A percentile compares a stretch with the other conserved stretches of the same genome.
Conservation (phyloP, 2,329 filamentous ascomycete genomes). For the Trichoderma gracile region DNA sequence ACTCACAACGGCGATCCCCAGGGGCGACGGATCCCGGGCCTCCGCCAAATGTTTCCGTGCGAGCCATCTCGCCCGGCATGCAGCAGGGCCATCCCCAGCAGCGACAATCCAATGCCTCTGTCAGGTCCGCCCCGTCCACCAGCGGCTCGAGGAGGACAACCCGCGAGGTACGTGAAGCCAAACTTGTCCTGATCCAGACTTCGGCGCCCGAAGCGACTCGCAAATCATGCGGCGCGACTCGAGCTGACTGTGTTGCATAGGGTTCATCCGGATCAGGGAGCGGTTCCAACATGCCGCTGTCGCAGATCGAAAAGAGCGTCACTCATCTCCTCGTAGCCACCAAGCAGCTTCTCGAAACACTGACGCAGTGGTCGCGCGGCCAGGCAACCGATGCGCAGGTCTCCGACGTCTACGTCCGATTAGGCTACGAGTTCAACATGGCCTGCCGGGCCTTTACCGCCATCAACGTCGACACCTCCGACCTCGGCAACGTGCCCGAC, state of each 20-base stretch:
- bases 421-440: slow-evolving; percentile 99
- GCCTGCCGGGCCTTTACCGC: slow-evolving; percentile 94
- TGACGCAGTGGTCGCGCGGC: slow-evolving; percentile 95
- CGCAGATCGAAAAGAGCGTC: slow-evolving; percentile 98
- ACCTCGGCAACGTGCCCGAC: slow-evolving; percentile 94
- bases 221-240: slow-evolving; percentile 17
- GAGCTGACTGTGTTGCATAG: slow-evolving; percentile 36
- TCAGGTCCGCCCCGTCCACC: slow-evolving; percentile 56
- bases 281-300: slow-evolving; percentile 73
- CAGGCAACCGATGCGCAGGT: slow-evolving; percentile 92
- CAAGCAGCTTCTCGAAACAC: slow-evolving; percentile 93
- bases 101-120: slow-evolving; percentile 67
- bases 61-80: slow-evolving; percentile 59
- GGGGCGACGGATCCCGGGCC: slow-evolving; percentile 61
- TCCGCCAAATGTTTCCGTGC: slow-evolving; percentile 55
- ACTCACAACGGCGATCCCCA: slow-evolving; percentile 63
- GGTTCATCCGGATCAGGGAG: slow-evolving; percentile 55
- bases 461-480: slow-evolving; percentile 92
- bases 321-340: slow-evolving; percentile 96
- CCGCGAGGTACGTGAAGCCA: slow-evolving; percentile 37
- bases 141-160: slow-evolving; percentile 37
- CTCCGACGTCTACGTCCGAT: slow-evolving; percentile 94
- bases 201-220: background rate
- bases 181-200: background rate
- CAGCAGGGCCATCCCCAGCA: slow-evolving; percentile 46